Percentiles rank a stretch among this genome's conserved stretches.
These are phyloP conservation scores for Botrytis aclada DNA, from an alignment of 2,329 filamentous ascomycete species.

Conservation along the genomic window DNA sequence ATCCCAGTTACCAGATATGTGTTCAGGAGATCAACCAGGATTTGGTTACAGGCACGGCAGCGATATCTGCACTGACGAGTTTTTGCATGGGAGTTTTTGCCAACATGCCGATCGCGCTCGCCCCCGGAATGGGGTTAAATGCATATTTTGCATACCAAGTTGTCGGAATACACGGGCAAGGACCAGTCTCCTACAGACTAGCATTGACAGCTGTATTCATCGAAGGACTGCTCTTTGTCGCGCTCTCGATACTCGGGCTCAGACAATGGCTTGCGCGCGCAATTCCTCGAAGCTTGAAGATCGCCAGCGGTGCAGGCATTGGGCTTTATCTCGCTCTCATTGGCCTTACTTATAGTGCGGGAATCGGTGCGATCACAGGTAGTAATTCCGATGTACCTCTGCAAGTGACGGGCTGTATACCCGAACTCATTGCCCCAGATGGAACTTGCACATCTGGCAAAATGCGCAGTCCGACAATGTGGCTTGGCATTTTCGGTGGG, in stretches of 20 bases:
- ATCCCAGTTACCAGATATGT: conserved; percentile 61
- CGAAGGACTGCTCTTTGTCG: conserved; percentile 83
- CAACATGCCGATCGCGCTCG: conserved; percentile 69
- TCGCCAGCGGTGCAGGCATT: conserved; percentile 82
- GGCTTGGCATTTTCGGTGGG: conserved; percentile 85
- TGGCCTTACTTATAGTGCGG: conserved; percentile 74
- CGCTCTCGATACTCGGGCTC: conserved; percentile 73
- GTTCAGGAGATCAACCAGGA: conserved; percentile 55
- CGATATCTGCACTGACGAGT: conserved; percentile 74
- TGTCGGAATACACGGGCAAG: conserved; percentile 73
- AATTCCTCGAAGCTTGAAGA: conserved; percentile 80
- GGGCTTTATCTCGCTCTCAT: conserved; percentile 72
- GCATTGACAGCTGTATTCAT: conserved; percentile 86
- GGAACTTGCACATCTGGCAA: conserved; percentile 65
- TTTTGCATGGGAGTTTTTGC: conserved; percentile 82
- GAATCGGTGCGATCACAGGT: conserved; percentile 75
- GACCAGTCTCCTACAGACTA: conserved; percentile 68
- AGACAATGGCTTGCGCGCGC: conserved; percentile 84
- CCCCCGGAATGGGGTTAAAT: conserved; percentile 78
- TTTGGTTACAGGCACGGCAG: conserved; percentile 79
- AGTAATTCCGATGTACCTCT: conserved; percentile 66
- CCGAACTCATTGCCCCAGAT: conserved; percentile 38
- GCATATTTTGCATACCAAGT: conserved; percentile 80
- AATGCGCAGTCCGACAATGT: conserved; percentile 82
- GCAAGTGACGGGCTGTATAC: conserved; percentile 61